A percentile compares a stretch with the other conserved stretches of the same genome.
These are phyloP conservation scores for Karstenula rhodostoma DNA, from an alignment of 2,329 filamentous ascomycete genomes.

Conservation along the genomic window DNA sequence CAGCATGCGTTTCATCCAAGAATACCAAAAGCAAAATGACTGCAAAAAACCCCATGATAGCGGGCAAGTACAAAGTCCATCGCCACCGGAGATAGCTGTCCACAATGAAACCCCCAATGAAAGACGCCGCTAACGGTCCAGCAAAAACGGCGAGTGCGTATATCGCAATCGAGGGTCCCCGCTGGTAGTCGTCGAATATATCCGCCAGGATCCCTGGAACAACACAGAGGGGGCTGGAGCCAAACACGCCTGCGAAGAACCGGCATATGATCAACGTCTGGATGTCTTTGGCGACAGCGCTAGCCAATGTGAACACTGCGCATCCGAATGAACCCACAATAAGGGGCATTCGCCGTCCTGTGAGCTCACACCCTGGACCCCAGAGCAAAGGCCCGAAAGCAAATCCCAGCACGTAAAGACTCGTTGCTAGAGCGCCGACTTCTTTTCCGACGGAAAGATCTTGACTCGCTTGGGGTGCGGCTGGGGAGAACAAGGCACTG, in stretches of 20 bases:
- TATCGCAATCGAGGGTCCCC: conserved; percentile 25
- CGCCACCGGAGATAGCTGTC: conserved; percentile 57
- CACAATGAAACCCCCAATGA: conserved; percentile 64
- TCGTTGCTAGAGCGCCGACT: not conserved
- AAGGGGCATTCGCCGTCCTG: conserved; percentile 53
- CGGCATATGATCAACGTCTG: conserved; percentile 59
- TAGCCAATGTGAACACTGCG: conserved; percentile 55
- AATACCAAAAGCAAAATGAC: conserved; percentile 57
- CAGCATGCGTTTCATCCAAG: conserved; percentile 62
- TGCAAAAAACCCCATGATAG: conserved; percentile 60
- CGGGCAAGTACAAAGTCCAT: conserved; percentile 60
- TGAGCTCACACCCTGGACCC: conserved; percentile 59
- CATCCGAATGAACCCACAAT: conserved; percentile 55
- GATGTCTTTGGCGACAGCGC: conserved; percentile 56
- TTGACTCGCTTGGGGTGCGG: not conserved
- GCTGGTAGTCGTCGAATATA: conserved; percentile 24
- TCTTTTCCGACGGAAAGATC: not conserved
- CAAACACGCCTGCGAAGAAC: conserved; percentile 61
- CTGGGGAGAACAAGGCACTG: not conserved
- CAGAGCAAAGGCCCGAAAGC: conserved; percentile 39
- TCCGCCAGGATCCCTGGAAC: conserved; percentile 30
- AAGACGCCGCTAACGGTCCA: conserved; percentile 47
- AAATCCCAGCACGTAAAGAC: not conserved
- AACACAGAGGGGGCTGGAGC: conserved; percentile 42
- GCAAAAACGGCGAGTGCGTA: conserved; percentile 26